Evolutionary conservation across 2,329 filamentous ascomycete genomes (phyloP).

Genomic region (Pseudogymnoascus sp.): DNA sequence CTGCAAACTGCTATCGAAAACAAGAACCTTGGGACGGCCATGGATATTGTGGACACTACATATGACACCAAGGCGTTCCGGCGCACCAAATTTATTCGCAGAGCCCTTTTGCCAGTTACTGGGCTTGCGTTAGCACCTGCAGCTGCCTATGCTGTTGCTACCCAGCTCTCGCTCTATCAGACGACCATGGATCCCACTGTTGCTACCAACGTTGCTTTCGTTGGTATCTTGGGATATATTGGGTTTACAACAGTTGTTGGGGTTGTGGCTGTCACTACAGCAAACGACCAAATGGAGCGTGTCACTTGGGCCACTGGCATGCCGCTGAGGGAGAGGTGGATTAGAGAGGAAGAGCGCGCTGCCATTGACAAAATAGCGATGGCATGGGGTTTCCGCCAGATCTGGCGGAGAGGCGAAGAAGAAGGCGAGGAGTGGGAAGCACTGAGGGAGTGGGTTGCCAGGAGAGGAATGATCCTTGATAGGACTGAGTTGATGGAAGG

Average conservation of each 20-base stretch:
- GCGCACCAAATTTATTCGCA: conserved; percentile 59
- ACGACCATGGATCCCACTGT: conserved; percentile 67
- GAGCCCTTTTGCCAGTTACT: conserved; percentile 52
- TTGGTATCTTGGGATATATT: conserved; percentile 76
- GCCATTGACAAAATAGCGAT: conserved; percentile 79
- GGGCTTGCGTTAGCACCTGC: conserved; percentile 53
- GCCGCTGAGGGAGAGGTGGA: conserved; percentile 72
- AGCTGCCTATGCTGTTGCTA: conserved; percentile 63
- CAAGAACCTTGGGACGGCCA: conserved; percentile 68
- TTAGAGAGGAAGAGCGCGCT: conserved; percentile 82
- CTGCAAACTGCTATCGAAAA: conserved; percentile 72
- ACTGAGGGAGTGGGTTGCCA: conserved; percentile 72
- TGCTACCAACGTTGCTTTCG: conserved; percentile 72
- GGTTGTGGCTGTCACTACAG: conserved; percentile 73
- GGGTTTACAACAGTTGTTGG: conserved; percentile 75
- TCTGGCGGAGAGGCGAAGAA: conserved; percentile 76
- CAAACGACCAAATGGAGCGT: conserved; percentile 91
- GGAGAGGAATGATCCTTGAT: conserved; percentile 85
- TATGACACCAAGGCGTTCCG: conserved; percentile 61
- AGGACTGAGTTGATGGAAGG: conserved; percentile 85
- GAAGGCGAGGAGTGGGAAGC: conserved; percentile 84
- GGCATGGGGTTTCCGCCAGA: conserved; percentile 86
- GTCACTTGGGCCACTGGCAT: conserved; percentile 85
- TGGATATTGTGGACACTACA: conserved; percentile 65
- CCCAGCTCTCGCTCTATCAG: conserved; percentile 59